These are phyloP conservation scores for Carex sylvatica DNA, from an alignment of 202 grass and related monocot species.

Conservation along the genomic window DNA sequence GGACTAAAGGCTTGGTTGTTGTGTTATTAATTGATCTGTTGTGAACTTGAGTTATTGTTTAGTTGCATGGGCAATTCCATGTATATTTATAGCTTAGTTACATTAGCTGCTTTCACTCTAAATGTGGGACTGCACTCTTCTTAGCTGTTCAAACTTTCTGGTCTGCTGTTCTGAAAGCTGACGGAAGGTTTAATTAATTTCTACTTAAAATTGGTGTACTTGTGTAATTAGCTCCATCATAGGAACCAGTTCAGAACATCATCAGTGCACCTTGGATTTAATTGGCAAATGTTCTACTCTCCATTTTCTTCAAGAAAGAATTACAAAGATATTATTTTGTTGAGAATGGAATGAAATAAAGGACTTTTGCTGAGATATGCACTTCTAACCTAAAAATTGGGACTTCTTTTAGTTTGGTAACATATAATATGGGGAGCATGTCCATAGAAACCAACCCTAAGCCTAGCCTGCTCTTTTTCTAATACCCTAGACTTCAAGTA, in stretches of 20 bases:
- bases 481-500: not conserved
- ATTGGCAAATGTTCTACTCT: not conserved
- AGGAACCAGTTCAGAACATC: not conserved
- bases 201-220: not conserved
- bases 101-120: not conserved
- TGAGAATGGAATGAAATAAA: not conserved
- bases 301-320: not conserved
- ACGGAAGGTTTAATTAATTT: constrained; percentile 1
- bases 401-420: not conserved
- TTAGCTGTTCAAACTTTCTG: not conserved
- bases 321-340: not conserved
- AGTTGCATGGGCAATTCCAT: not conserved
- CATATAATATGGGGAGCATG: not conserved
- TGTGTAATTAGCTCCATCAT: not conserved
- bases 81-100: not conserved
- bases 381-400: not conserved
- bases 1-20: too few relatives aligned
- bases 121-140: not conserved
- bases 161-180: not conserved
- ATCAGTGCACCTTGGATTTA: not conserved
- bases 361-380: not conserved
- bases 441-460: not conserved
- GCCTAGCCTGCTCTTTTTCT: not conserved
- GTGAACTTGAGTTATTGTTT: not conserved
- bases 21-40: not conserved